These are phyloP conservation scores for Rhodotorula glutinis DNA, from an alignment of 1,284 basidiomycete genomes.

Conservation along the genomic window DNA sequence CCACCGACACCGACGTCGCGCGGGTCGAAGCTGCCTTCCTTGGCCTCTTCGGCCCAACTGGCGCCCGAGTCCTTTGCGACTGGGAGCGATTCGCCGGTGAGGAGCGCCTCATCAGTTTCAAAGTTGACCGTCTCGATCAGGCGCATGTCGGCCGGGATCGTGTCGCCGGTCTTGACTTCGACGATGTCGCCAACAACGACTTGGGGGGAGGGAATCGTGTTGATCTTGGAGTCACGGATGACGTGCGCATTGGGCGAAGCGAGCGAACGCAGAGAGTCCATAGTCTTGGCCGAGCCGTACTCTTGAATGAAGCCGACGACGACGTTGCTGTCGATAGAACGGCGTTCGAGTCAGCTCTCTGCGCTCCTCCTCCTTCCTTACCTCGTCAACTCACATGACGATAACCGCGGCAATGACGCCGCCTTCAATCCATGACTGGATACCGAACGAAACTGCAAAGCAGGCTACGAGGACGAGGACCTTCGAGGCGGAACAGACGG, in stretches of 20 bases:
- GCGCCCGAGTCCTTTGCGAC: slow-evolving; percentile 58
- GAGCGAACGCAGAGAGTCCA: slow-evolving; percentile 59
- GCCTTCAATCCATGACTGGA: slow-evolving; percentile 62
- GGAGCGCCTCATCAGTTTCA: slow-evolving; percentile 63
- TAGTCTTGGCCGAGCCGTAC: slow-evolving; percentile 59
- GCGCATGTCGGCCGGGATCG: slow-evolving; percentile 61
- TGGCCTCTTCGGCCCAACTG: slow-evolving; percentile 47
- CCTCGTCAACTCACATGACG: not conserved
- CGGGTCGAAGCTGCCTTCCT: slow-evolving; percentile 27
- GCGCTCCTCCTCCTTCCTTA: not conserved
- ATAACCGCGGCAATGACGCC: slow-evolving; percentile 46
- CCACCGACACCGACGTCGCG: slow-evolving; percentile 48
- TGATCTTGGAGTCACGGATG: slow-evolving; percentile 56
- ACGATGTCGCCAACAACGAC: slow-evolving; percentile 57
- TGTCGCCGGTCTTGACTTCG: slow-evolving; percentile 52
- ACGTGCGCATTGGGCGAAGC: slow-evolving; percentile 63
- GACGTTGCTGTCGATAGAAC: slow-evolving; percentile 55
- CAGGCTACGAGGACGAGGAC: slow-evolving; percentile 55
- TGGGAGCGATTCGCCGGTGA: slow-evolving; percentile 67
- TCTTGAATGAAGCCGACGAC: slow-evolving; percentile 45
- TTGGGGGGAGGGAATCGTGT: slow-evolving; percentile 58
- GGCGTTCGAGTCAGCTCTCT: not conserved
- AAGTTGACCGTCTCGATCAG: slow-evolving; percentile 51
- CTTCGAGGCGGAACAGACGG: not conserved
- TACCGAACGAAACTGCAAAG: slow-evolving; percentile 63